Conservation (phyloP, 2,329 filamentous ascomycete genomes). For the Orbilia ellipsospora region DNA sequence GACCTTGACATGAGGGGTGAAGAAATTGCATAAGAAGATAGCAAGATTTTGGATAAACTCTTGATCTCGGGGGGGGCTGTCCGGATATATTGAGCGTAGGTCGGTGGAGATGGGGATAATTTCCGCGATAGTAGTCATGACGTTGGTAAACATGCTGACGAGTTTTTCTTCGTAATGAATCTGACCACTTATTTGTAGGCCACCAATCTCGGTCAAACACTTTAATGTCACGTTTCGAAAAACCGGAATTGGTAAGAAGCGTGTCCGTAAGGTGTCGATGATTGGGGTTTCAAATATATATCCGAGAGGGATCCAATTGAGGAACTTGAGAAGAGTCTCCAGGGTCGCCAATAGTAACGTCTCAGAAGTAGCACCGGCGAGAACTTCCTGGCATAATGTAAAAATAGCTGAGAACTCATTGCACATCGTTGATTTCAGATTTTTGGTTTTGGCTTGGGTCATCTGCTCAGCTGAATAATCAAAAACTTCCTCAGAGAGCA, state of each 20-base stretch:
- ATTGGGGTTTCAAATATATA: constrained; percentile 99
- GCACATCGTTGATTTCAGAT: constrained; percentile 98
- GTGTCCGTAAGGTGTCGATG: constrained; percentile 90
- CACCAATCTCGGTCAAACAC: constrained; percentile 95
- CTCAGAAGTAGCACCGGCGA: constrained; percentile 87
- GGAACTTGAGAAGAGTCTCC: constrained; percentile 92
- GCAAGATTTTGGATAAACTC: constrained; percentile 98
- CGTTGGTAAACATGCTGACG: constrained; percentile 98
- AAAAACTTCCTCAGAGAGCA: constrained; percentile 97
- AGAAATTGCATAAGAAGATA: constrained; percentile 96
- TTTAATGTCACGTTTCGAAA: constrained; percentile 98
- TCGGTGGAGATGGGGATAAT: constrained; percentile 93
- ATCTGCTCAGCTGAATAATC: constrained; percentile 99
- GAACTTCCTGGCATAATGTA: constrained; percentile 93
- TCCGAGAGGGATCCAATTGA: constrained; percentile 98
- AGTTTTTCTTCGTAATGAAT: constrained; percentile 91
- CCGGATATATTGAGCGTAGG: constrained; percentile 88
- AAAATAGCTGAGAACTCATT: constrained; percentile 99
- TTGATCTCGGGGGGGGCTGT: constrained; percentile 91
- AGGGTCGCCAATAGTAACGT: constrained; percentile 95
- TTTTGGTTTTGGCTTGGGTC: constrained; percentile 97
- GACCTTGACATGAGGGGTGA: constrained; percentile 88
- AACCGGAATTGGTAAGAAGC: constrained; percentile 91
- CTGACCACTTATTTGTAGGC: constrained; percentile 82
- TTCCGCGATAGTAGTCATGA: constrained; percentile 87